These are phyloP conservation scores for Camillea tinctor DNA, from an alignment of 2,329 filamentous ascomycete species.

Conservation along the genomic window DNA sequence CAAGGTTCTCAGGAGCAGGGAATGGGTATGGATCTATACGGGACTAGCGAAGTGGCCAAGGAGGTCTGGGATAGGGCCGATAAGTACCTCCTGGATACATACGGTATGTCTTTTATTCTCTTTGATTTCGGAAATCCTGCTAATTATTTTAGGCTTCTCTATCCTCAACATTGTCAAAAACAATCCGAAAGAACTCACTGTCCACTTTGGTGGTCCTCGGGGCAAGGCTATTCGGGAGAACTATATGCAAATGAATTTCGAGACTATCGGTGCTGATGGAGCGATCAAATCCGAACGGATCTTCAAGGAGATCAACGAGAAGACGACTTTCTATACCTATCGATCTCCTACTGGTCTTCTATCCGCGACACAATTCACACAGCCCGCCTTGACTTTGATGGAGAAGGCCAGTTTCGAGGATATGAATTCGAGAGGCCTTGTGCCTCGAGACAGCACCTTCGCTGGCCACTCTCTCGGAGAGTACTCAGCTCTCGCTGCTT, in stretches of 20 bases:
- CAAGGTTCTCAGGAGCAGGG: constrained; percentile 98
- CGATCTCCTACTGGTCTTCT: constrained; percentile 90
- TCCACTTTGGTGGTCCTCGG: constrained; percentile 94
- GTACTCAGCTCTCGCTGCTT: constrained; percentile 92
- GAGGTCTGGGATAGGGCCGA: constrained; percentile 98
- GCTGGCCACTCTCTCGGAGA: constrained; percentile 97
- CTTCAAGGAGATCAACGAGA: constrained; percentile 96
- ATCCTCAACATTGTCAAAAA: constrained; percentile 99
- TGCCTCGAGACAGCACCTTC: constrained; percentile 94
- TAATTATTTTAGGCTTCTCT: constrained; percentile 67
- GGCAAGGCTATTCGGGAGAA: constrained; percentile 98
- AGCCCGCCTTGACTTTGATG: constrained; percentile 96
- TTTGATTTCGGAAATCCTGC: background rate
- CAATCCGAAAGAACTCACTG: constrained; percentile 97
- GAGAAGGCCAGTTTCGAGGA: constrained; percentile 99
- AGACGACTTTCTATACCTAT: constrained; percentile 94
- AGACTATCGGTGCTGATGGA: constrained; percentile 91
- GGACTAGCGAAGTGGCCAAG: constrained; percentile 87
- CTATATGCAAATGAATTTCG: constrained; percentile 99
- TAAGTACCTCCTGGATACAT: constrained; percentile 97
- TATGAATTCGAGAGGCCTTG: constrained; percentile 95
- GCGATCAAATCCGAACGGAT: constrained; percentile 98
- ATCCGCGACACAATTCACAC: constrained; percentile 97
- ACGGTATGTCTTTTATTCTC: constrained; percentile 61
- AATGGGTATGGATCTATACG: constrained; percentile 99